A percentile compares a stretch with the other conserved stretches of the same genome.
Conservation (phyloP, 106 monocot species). For the Hemerocallis citrina region DNA sequence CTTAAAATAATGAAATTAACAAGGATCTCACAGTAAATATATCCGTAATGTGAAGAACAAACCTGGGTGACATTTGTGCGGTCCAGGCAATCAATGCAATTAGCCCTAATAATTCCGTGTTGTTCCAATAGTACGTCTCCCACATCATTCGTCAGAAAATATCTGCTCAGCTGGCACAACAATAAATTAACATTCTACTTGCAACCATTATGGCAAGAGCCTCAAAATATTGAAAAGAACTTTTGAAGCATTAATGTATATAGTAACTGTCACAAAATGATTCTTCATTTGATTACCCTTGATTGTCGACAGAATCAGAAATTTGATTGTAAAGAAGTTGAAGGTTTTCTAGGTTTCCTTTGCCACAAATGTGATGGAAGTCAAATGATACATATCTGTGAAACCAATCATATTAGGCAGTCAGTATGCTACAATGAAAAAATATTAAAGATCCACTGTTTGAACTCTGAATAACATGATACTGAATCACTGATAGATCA, state of each 20-base stretch:
- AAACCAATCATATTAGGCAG: slow-evolving; percentile 5
- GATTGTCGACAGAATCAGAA: slow-evolving; percentile 48
- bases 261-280: slow-evolving; percentile 5
- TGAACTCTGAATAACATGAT: neutral
- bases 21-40: neutral
- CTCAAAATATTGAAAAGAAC: neutral
- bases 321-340: slow-evolving; percentile 72
- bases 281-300: slow-evolving; percentile 64
- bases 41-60: slow-evolving; percentile 1
- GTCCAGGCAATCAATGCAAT: slow-evolving; percentile 97
- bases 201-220: slow-evolving; percentile 18
- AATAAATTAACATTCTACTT: slow-evolving; percentile 40
- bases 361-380: slow-evolving; percentile 73
- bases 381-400: slow-evolving; percentile 90
- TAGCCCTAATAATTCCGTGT: slow-evolving; percentile 60
- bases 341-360: slow-evolving; percentile 67
- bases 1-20: too few species aligned
- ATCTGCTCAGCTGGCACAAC: slow-evolving; percentile 96
- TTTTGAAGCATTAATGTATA: slow-evolving; percentile 11
- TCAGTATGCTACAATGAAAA: neutral
- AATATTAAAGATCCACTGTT: neutral
- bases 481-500: neutral
- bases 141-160: slow-evolving; percentile 59
- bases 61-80: slow-evolving; percentile 99
- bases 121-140: slow-evolving; percentile 65